Percentiles rank a stretch among this genome's conserved stretches.
Conservation (phyloP, 176 grass and related monocot species). For the Musa beccarii region DNA sequence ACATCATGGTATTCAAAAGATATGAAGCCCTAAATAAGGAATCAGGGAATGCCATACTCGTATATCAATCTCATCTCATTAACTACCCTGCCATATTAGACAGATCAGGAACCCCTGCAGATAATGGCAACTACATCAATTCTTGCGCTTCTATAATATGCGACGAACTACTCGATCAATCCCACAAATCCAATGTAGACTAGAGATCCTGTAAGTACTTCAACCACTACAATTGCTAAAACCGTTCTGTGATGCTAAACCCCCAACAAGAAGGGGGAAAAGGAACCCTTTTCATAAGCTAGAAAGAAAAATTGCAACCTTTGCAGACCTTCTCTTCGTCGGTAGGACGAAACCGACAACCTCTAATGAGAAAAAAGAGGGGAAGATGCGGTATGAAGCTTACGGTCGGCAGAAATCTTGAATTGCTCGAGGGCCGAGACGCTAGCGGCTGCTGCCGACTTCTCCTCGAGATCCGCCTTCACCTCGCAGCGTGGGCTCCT, state of each 20-base stretch:
- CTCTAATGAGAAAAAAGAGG: neutral
- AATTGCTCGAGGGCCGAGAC: slow-evolving; percentile 80
- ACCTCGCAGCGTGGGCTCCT: slow-evolving; percentile 55
- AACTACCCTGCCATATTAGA: no score
- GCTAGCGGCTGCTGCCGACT: slow-evolving; percentile 38
- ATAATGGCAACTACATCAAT: neutral
- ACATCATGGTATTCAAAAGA: neutral
- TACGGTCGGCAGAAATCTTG: slow-evolving; percentile 96
- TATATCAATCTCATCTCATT: neutral
- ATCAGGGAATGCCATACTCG: neutral
- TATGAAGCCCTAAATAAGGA: neutral
- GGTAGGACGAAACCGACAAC: neutral
- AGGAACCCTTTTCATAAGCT: no score
- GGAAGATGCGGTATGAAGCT: slow-evolving; percentile 18
- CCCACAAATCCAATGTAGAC: neutral
- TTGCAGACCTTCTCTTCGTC: slow-evolving; percentile 3
- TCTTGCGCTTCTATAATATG: neutral
- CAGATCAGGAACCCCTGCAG: no score
- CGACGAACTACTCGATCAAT: neutral
- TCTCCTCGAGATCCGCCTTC: slow-evolving; percentile 36
- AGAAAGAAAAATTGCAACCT: neutral
- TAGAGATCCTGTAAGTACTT: neutral
- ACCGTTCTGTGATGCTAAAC: neutral
- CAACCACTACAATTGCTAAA: neutral
- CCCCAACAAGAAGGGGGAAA: neutral